Evolutionary conservation across 2,329 filamentous ascomycete species (phyloP).

Genomic region (Colletotrichum somersetense): DNA sequence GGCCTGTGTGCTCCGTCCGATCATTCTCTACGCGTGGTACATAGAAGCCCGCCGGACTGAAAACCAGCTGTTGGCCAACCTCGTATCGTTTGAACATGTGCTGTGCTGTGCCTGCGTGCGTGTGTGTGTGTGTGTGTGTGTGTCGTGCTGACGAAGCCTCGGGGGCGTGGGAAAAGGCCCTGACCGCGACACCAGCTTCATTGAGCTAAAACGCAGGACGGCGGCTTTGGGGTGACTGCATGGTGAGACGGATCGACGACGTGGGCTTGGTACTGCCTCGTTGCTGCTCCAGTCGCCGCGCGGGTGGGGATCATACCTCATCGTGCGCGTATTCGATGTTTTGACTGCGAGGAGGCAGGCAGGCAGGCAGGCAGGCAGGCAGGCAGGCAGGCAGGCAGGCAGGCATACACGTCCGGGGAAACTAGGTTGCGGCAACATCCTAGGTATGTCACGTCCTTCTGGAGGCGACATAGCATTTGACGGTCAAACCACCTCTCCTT

Average conservation of each 20-base stretch:
- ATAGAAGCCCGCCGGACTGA: slow-evolving; percentile 17
- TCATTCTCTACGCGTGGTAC: slow-evolving; percentile 6
- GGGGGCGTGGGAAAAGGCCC: neutral
- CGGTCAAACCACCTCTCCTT: neutral
- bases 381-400: too few relatives aligned
- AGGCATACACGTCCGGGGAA: slow-evolving; percentile 10
- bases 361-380: too few relatives aligned
- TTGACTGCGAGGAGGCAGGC: slow-evolving; percentile 41
- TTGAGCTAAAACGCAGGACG: too few relatives aligned
- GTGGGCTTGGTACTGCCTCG: neutral
- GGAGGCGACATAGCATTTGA: neutral
- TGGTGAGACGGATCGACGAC: slow-evolving; percentile 10
- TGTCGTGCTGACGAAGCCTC: neutral
- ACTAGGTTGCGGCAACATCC: neutral
- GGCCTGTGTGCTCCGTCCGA: slow-evolving; percentile 29
- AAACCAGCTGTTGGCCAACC: neutral
- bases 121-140: neutral
- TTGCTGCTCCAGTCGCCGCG: neutral
- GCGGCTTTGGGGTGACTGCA: neutral
- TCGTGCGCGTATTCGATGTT: slow-evolving; percentile 45
- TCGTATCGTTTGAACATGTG: neutral
- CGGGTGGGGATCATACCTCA: slow-evolving; percentile 37
- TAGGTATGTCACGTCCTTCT: neutral
- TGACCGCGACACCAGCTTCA: neutral
- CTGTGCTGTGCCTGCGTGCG: neutral